phyloP scores from a whole-genome alignment of 768 basidiomycete genomes.

The Leccinellum albellum region DNA sequence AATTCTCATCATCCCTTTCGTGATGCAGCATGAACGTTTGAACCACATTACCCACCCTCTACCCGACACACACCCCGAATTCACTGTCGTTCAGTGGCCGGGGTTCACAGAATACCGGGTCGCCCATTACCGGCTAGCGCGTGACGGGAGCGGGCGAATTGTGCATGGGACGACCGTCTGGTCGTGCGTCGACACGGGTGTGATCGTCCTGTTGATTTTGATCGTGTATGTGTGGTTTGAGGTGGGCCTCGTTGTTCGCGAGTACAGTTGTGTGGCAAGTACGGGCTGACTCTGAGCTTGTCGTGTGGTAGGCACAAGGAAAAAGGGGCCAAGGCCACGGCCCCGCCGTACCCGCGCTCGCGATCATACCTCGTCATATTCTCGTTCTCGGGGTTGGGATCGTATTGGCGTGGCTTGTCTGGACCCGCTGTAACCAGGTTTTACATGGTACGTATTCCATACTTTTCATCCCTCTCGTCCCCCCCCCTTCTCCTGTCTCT shows the following conservation, averaged over 20 bases:
- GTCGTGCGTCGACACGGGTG: constrained; percentile 25
- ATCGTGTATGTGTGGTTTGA: not conserved
- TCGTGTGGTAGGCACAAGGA: not conserved
- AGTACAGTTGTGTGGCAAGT: not conserved
- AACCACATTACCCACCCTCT: not conserved
- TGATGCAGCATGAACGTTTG: too few species aligned
- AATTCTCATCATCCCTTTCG: too few species aligned
- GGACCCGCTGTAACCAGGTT: not conserved
- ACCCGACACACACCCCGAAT: not conserved
- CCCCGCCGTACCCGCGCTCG: not conserved
- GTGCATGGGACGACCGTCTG: constrained; percentile 30
- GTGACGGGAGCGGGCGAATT: constrained; percentile 37
- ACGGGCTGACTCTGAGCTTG: not conserved
- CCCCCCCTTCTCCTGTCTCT: not conserved
- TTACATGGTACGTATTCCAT: not conserved
- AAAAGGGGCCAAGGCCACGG: not conserved
- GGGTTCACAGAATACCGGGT: constrained; percentile 39
- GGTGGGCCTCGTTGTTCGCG: not conserved
- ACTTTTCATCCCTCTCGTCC: too few species aligned
- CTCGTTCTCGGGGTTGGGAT: not conserved
- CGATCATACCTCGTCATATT: not conserved
- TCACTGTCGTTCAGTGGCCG: not conserved
- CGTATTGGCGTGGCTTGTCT: not conserved
- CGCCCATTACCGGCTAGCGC: constrained; percentile 47
- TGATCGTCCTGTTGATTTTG: not conserved